These are phyloP conservation scores for Trichoderma virens DNA, from an alignment of 495 filamentous ascomycete species.

Conservation along the genomic window DNA sequence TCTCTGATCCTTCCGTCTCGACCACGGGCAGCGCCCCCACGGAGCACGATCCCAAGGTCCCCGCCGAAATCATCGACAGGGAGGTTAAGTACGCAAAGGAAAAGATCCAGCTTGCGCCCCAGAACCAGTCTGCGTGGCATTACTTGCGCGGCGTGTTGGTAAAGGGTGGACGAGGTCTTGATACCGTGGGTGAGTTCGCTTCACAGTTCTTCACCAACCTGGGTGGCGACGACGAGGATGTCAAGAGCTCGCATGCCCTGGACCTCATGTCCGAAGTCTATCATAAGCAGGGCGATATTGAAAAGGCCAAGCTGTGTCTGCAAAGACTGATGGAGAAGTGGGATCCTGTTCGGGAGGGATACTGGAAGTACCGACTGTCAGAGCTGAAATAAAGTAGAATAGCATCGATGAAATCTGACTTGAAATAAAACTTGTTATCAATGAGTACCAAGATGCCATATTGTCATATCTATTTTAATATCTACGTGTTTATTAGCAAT, in stretches of 20 bases:
- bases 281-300: slow-evolving; percentile 49
- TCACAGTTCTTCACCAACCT: slow-evolving; percentile 52
- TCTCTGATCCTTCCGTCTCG: slow-evolving; percentile 50
- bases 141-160: slow-evolving; percentile 73
- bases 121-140: slow-evolving; percentile 91
- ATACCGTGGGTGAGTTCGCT: slow-evolving; percentile 56
- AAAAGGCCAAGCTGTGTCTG: slow-evolving; percentile 56
- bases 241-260: slow-evolving; percentile 77
- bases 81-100: slow-evolving; percentile 67
- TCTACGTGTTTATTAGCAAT: not conserved
- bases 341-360: slow-evolving; percentile 83
- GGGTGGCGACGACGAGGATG: slow-evolving; percentile 37
- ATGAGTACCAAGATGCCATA: not conserved
- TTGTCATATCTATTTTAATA: not conserved
- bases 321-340: slow-evolving; percentile 72
- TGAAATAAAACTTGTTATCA: too few species aligned
- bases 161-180: slow-evolving; percentile 51
- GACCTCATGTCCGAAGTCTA: slow-evolving; percentile 83
- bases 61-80: slow-evolving; percentile 57
- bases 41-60: slow-evolving; percentile 41
- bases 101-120: slow-evolving; percentile 70
- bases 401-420: too few species aligned
- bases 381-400: not conserved
- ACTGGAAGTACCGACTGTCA: slow-evolving; percentile 69
- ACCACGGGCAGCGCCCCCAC: slow-evolving; percentile 41